Conservation (phyloP, 305 asterid species). For the Rubia tinctorum region DNA sequence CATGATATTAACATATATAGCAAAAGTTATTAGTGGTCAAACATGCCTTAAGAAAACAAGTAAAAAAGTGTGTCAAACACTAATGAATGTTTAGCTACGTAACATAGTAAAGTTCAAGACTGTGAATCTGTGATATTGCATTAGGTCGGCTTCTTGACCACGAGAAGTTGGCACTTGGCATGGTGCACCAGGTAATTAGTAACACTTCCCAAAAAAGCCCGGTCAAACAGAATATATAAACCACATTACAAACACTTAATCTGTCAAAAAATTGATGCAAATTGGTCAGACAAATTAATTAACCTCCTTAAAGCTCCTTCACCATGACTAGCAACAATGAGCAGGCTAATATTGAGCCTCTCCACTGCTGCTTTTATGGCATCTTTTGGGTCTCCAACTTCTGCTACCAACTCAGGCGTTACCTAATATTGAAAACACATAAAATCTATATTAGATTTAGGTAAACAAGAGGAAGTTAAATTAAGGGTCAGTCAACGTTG, state of each 20-base stretch:
- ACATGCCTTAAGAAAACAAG: too few species aligned
- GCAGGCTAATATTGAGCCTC: constrained; percentile 31
- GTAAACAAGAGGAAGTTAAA: not conserved
- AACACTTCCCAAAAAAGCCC: constrained; percentile 66
- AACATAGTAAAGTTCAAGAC: too few species aligned
- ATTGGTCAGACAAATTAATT: too few species aligned
- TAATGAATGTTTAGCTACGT: too few species aligned
- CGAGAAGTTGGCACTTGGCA: constrained; percentile 56
- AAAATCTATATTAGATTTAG: not conserved
- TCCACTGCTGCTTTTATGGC: constrained; percentile 44
- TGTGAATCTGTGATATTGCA: too few species aligned
- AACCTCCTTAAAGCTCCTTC: constrained; percentile 51
- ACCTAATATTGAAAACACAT: constrained; percentile 25
- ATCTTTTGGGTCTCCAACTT: constrained; percentile 51
- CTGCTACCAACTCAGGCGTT: constrained; percentile 35
- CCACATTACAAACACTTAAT: not conserved
- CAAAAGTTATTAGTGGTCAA: too few species aligned
- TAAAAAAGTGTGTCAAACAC: too few species aligned
- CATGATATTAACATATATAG: too few species aligned
- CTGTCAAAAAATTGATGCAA: too few species aligned
- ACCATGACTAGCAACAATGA: constrained; percentile 52
- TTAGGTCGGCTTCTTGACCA: constrained; percentile 37
- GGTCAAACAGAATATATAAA: constrained; percentile 13
- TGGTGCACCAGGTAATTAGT: constrained; percentile 59
- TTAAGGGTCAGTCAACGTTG: not conserved